These are phyloP conservation scores for Colletotrichum spinosum DNA, from an alignment of 2,329 filamentous ascomycete species.

Conservation along the genomic window DNA sequence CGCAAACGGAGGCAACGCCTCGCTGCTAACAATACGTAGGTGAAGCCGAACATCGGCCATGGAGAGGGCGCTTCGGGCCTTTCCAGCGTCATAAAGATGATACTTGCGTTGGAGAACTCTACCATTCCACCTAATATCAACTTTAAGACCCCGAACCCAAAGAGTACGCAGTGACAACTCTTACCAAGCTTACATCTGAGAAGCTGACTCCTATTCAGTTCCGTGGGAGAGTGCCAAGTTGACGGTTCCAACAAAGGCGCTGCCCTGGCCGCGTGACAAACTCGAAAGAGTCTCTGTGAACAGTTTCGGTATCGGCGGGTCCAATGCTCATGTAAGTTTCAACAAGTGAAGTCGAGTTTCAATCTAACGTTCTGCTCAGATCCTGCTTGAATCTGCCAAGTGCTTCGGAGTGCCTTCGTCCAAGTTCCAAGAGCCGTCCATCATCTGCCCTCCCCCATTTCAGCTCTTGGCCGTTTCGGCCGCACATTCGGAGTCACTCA, in stretches of 20 bases:
- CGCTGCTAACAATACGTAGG: constrained; percentile 8
- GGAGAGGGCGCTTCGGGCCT: constrained; percentile 57
- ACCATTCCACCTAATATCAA: constrained; percentile 55
- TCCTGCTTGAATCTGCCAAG: constrained; percentile 28
- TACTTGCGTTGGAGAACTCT: constrained; percentile 53
- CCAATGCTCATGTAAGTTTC: constrained; percentile 47
- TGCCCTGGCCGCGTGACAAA: constrained; percentile 46
- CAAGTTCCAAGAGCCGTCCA: not conserved
- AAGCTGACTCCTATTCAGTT: constrained; percentile 32
- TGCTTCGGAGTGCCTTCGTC: constrained; percentile 7
- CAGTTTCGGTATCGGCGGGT: constrained; percentile 50
- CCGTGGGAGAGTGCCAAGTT: constrained; percentile 42
- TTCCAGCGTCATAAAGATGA: constrained; percentile 55
- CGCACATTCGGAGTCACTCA: constrained; percentile 5
- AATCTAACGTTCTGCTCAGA: not conserved
- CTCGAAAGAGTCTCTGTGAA: constrained; percentile 44
- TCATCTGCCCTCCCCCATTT: not conserved
- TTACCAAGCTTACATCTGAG: fast-evolving
- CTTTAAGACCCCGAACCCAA: constrained; percentile 46
- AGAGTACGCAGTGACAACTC: not conserved
- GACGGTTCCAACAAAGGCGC: constrained; percentile 44
- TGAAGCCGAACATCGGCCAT: constrained; percentile 58
- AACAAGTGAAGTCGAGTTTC: not conserved
- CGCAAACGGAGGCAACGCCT: fast-evolving
- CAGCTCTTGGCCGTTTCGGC: constrained; percentile 22